Conservation (phyloP, 768 basidiomycete species). For the Suillus variegatus region DNA sequence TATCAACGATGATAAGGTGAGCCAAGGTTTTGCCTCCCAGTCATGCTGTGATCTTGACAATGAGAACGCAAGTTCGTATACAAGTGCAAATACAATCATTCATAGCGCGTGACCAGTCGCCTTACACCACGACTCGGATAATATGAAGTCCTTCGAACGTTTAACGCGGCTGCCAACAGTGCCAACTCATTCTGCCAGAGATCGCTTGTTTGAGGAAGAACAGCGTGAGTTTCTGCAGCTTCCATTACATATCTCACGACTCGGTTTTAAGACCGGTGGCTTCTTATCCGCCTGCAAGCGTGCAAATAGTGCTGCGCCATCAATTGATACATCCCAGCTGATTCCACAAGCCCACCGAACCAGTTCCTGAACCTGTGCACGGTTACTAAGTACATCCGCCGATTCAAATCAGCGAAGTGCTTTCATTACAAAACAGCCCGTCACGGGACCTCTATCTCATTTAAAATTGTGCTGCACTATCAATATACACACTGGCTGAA, state of each 20-base stretch:
- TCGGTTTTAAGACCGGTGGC: not conserved
- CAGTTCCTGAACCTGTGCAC: not conserved
- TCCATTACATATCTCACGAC: not conserved
- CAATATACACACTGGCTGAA: not conserved
- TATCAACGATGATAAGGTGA: constrained; percentile 11
- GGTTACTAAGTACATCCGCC: not conserved
- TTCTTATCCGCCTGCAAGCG: not conserved
- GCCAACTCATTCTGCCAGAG: not conserved
- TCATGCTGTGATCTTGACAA: not conserved
- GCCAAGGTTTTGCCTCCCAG: not conserved
- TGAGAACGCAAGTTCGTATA: not conserved
- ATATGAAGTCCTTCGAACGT: not conserved
- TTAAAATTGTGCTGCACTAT: not conserved
- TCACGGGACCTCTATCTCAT: not conserved
- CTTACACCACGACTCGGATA: not conserved
- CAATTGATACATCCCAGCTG: not conserved
- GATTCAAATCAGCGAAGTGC: not conserved
- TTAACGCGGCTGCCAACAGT: not conserved
- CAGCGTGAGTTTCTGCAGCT: not conserved
- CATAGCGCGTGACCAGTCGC: not conserved
- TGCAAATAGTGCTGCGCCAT: not conserved
- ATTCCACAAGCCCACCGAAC: not conserved
- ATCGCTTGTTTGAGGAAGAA: not conserved
- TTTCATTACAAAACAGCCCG: not conserved
- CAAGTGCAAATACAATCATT: not conserved